Evolutionary conservation across 2,329 filamentous ascomycete genomes (phyloP).

Genomic region (Alternaria dauci): DNA sequence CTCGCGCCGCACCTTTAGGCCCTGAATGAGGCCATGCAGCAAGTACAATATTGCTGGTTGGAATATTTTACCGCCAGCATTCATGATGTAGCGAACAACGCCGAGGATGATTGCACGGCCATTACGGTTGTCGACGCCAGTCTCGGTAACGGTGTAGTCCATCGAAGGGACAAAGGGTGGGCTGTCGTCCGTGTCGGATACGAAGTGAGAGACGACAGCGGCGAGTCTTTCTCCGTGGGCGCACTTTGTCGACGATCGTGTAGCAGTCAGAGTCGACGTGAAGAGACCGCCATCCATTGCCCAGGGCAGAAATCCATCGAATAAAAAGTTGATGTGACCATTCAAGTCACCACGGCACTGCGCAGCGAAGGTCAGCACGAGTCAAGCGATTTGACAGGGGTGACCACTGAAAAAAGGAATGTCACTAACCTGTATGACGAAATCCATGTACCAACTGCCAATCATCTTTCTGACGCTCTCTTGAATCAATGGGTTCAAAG

Average conservation of each 20-base stretch:
- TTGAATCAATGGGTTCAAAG: slow-evolving; percentile 53
- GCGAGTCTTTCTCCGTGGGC: slow-evolving; percentile 53
- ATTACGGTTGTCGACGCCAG: slow-evolving; percentile 11
- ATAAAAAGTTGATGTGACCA: slow-evolving; percentile 44
- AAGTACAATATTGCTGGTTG: slow-evolving; percentile 54
- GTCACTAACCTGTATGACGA: slow-evolving; percentile 28
- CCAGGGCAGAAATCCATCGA: slow-evolving; percentile 57
- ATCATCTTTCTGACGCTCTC: slow-evolving; percentile 58
- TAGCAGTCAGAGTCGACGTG: slow-evolving; percentile 49
- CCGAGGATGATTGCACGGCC: slow-evolving; percentile 35
- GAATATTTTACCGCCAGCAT: slow-evolving; percentile 49
- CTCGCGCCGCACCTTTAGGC: slow-evolving; percentile 28
- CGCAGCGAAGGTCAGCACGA: slow-evolving; percentile 1
- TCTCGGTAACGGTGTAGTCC: not conserved
- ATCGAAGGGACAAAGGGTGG: not conserved
- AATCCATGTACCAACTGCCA: slow-evolving; percentile 56
- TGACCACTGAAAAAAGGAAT: not conserved
- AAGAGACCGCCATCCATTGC: slow-evolving; percentile 56
- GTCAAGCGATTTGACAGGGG: not conserved
- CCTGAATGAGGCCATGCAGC: slow-evolving; percentile 53
- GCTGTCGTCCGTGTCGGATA: slow-evolving; percentile 22
- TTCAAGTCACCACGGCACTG: slow-evolving; percentile 12
- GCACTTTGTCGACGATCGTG: slow-evolving; percentile 43
- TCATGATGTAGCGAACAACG: slow-evolving; percentile 49
- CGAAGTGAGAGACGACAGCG: slow-evolving; percentile 45